Evolutionary conservation across 805 yeast species (phyloP), one percentile per base, ranked within the genome.

Genomic region (Blastobotrys parvus): DNA sequence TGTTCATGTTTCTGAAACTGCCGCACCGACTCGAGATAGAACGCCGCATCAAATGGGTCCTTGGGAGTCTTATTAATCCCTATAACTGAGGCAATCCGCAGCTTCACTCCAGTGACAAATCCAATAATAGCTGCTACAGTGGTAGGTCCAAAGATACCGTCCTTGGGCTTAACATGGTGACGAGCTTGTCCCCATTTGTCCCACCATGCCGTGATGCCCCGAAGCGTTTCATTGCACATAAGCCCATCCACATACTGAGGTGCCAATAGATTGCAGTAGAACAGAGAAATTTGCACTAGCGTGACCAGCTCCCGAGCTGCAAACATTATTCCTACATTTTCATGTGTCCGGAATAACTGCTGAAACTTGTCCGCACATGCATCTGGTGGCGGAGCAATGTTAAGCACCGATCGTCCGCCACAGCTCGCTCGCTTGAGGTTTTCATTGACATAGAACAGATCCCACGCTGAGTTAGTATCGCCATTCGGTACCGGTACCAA

Each of bases 131-230:
- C 90, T 0, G 94, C 73, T 0, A 88, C 84, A 0, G 94, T 77
- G 2, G 75, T 67, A 0, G 88, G 73, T 0, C 83, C 78, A 44
- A 84, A 58, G 0, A 70, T 60, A 0, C 82, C 82, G 44, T 75
- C 77, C 45, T 67, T 71, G 19, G 72, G 67, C 5, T 48, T 55
- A 8, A 52, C 50, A 3, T 60, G 51, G 47, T 55, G 64, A 52
- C 55, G 51, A 19, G 45, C 49, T 35, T 46, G 49, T 0, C 95
- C 95, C 49, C 82, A 72, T 29, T 75, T 58, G 30, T 68, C 69
- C 97, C 97, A 90, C 97, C 97, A 90, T 36, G 70, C 68, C 2
- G 60, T 54, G 19, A 87, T 72, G 0, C 94, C 94, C 18, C 63
- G 69, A 47, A 80, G 81, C 0, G 98, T 90, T 44, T 73, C 70